Conservation (phyloP, 257 asterid genomes). For the Plantago major region DNA sequence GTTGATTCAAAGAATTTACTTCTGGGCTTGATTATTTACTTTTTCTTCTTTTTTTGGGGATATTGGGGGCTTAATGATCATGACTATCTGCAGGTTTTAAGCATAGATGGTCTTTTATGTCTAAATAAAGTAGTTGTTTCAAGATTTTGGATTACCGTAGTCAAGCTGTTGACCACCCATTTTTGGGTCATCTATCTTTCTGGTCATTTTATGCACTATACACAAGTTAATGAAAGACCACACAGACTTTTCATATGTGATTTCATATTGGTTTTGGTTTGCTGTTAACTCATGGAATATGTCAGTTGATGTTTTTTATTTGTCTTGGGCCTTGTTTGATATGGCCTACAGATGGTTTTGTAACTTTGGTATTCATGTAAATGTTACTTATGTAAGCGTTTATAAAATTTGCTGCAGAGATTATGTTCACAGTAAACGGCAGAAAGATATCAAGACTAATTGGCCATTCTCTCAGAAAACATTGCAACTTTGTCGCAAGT, state of each 20-base stretch:
- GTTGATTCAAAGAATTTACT: slow-evolving; percentile 12
- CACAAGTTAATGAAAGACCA: slow-evolving; percentile 16
- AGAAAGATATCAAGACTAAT: slow-evolving; percentile 58
- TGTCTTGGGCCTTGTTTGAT: slow-evolving; percentile 11
- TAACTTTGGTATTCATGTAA: background rate
- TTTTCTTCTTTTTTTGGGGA: slow-evolving; percentile 16
- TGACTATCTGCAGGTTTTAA: slow-evolving; percentile 24
- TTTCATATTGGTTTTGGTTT: background rate
- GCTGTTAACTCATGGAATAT: background rate
- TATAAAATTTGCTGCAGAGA: slow-evolving; percentile 48
- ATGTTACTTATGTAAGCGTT: background rate
- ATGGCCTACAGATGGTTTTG: slow-evolving; percentile 14
- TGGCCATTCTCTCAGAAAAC: slow-evolving; percentile 91
- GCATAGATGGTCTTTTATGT: slow-evolving; percentile 17
- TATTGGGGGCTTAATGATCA: slow-evolving; percentile 23
- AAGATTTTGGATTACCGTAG: slow-evolving; percentile 16
- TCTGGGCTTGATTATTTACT: slow-evolving; percentile 14
- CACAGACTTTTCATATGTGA: background rate
- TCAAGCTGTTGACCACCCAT: slow-evolving; percentile 25
- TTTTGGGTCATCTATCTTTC: slow-evolving; percentile 18
- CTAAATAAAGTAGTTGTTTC: slow-evolving; percentile 19
- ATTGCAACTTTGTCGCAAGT: slow-evolving; percentile 70
- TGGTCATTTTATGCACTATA: slow-evolving; percentile 46
- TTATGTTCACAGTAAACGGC: slow-evolving; percentile 61
- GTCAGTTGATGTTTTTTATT: background rate